phyloP scores from a whole-genome alignment of 2,329 filamentous ascomycete species.

The Chrysosporium queenslandicum region DNA sequence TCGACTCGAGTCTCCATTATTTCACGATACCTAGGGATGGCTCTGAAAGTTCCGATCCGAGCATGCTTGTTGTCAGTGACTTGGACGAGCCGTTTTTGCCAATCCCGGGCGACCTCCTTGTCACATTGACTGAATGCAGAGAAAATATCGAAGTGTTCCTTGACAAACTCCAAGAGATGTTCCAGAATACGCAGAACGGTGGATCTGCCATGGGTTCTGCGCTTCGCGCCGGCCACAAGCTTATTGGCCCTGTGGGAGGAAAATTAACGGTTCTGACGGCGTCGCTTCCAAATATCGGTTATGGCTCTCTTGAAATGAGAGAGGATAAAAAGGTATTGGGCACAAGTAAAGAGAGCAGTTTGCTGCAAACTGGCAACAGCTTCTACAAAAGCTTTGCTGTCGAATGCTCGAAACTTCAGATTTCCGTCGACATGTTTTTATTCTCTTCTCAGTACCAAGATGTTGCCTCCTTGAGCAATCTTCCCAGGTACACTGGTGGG shows the following conservation, averaged over 20 bases:
- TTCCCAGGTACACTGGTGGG: slow-evolving; percentile 90
- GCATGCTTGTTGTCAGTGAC: slow-evolving; percentile 89
- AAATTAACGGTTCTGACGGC: slow-evolving; percentile 90
- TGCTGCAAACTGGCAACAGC: slow-evolving; percentile 84
- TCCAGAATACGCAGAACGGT: slow-evolving; percentile 82
- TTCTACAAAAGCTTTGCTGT: slow-evolving; percentile 99
- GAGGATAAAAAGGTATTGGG: slow-evolving; percentile 95
- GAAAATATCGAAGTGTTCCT: slow-evolving; percentile 88
- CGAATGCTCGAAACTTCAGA: slow-evolving; percentile 97
- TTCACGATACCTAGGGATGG: slow-evolving; percentile 87
- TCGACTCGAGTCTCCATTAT: slow-evolving; percentile 90
- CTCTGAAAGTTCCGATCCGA: slow-evolving; percentile 73
- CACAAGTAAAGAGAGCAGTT: slow-evolving; percentile 77
- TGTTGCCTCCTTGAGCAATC: slow-evolving; percentile 88
- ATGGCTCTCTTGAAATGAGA: slow-evolving; percentile 81
- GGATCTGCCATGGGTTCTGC: slow-evolving; percentile 93
- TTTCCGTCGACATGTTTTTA: slow-evolving; percentile 96
- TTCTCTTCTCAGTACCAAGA: slow-evolving; percentile 96
- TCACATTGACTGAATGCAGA: slow-evolving; percentile 78
- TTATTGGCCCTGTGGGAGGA: slow-evolving; percentile 86
- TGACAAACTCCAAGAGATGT: slow-evolving; percentile 87
- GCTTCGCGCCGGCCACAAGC: slow-evolving; percentile 82
- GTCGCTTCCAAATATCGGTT: slow-evolving; percentile 78
- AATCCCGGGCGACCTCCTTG: slow-evolving; percentile 80
- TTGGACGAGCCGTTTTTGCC: slow-evolving; percentile 94